phyloP scores from a whole-genome alignment of 225 moss, liverwort and hornwort genomes.

The Pleurozium schreberi region DNA sequence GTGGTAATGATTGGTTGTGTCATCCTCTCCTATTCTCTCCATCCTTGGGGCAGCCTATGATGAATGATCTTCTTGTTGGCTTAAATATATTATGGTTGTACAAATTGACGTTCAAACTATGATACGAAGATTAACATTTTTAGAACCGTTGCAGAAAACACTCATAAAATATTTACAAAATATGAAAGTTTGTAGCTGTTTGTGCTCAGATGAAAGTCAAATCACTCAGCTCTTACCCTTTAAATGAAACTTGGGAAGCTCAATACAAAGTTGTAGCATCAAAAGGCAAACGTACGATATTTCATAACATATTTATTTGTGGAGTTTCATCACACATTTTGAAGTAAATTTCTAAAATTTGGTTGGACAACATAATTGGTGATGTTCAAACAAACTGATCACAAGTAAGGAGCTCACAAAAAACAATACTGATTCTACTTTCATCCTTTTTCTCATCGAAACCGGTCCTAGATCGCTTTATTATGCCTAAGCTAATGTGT shows the following conservation, averaged over 20 bases:
- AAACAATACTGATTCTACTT: neutral
- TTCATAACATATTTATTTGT: too few relatives aligned
- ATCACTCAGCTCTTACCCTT: neutral
- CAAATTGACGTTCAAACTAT: neutral
- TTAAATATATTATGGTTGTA: too few relatives aligned
- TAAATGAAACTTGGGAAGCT: neutral
- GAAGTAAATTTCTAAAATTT: neutral
- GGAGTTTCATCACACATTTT: neutral
- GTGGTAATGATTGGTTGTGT: neutral
- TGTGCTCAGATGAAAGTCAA: neutral
- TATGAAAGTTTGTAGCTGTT: neutral
- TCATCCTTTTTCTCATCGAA: too few relatives aligned
- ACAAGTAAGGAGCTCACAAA: too few relatives aligned
- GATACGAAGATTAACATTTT: neutral
- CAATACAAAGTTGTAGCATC: neutral
- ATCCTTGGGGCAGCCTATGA: too few relatives aligned
- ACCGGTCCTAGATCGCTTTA: neutral
- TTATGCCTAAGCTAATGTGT: neutral
- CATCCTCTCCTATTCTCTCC: neutral
- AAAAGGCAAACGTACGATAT: neutral
- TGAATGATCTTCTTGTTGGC: neutral
- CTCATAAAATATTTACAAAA: neutral
- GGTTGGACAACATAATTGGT: neutral
- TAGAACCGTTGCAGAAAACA: fast-evolving
- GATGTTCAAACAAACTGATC: neutral